phyloP scores from a whole-genome alignment of 768 basidiomycete genomes.

The Calocybe indica region DNA sequence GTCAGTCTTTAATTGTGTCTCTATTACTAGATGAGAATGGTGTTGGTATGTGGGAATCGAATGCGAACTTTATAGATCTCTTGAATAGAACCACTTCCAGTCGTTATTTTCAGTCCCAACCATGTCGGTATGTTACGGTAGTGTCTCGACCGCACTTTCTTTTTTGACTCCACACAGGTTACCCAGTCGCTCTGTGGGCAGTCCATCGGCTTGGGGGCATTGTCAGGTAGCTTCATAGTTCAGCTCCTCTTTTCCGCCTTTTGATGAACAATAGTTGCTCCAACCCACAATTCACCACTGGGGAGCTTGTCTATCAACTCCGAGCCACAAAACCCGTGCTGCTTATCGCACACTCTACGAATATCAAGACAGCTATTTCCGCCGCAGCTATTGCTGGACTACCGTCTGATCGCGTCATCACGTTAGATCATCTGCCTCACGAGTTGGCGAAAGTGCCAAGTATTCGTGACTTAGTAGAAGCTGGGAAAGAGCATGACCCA shows the following conservation, averaged over 20 bases:
- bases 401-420: constrained; percentile 30
- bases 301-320: constrained; percentile 49
- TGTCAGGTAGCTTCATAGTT: constrained; percentile 35
- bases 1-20: background rate
- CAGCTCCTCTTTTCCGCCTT: background rate
- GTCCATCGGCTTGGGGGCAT: constrained; percentile 44
- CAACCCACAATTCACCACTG: constrained; percentile 47
- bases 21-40: constrained; percentile 35
- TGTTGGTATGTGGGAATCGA: constrained; percentile 32
- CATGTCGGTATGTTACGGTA: constrained; percentile 33
- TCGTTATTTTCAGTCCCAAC: constrained; percentile 49
- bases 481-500: constrained; percentile 13
- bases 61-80: background rate
- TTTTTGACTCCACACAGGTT: constrained; percentile 26
- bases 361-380: constrained; percentile 27
- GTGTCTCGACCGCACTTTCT: background rate
- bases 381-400: constrained; percentile 29
- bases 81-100: constrained; percentile 19
- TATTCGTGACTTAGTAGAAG: constrained; percentile 20
- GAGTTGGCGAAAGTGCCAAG: constrained; percentile 1
- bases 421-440: constrained; percentile 21
- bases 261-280: constrained; percentile 36
- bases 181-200: constrained; percentile 44
- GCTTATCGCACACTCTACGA: constrained; percentile 36
- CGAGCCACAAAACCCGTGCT: constrained; percentile 34